Base-by-base conservation (phyloP, 1,284 basidiomycete species). In the Ustilago lituana region DNA sequence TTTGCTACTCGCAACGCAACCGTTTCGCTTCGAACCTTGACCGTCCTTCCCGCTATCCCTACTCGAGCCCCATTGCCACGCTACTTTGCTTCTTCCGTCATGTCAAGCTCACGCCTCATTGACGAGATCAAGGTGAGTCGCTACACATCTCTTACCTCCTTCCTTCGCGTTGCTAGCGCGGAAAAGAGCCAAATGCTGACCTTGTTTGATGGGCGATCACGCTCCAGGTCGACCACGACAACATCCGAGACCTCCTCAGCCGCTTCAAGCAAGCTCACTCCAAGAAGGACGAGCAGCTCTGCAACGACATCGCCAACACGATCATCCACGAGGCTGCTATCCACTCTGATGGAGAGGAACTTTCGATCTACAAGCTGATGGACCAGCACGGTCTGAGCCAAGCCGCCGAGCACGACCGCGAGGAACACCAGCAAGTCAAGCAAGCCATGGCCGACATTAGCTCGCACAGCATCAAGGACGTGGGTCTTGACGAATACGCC, bases 361-460 rank as follows among this genome's bases (percentile, higher is more conserved):
- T 70, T 12, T 61, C 62, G 8, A 38, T 73, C 40, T 77, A 79
- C 75, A 76, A 69, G 64, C 49, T 48, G 4, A 50, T 75, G 50
- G 60, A 61, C 14, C 38, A 57, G 32, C 41, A 50, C 20, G 58
- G 58, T 46, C 41, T 73, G 57, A 12, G 20, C 12, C 26, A 41
- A 7, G 24, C 57, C 15, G 61, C 49, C 31, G 55, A 63, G 29
- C 46, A 73, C 43, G 56, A 72, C 35, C 65, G 68, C 26, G 23
- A 55, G 17, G 71, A 76, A 29, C 77, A 79, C 35, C 57, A 71
- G 36, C 17, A 68, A 23, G 59, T 79, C 59, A 74, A 78, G 61
- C 49, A 65, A 43, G 41, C 64, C 15, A 61, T 76, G 50, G 54
- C 60, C 11, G 43, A 50, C 22, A 49, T 72, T 45, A 67, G 71